These are phyloP conservation scores for Senna tora DNA, from an alignment of 306 rosid species.

Conservation along the genomic window DNA sequence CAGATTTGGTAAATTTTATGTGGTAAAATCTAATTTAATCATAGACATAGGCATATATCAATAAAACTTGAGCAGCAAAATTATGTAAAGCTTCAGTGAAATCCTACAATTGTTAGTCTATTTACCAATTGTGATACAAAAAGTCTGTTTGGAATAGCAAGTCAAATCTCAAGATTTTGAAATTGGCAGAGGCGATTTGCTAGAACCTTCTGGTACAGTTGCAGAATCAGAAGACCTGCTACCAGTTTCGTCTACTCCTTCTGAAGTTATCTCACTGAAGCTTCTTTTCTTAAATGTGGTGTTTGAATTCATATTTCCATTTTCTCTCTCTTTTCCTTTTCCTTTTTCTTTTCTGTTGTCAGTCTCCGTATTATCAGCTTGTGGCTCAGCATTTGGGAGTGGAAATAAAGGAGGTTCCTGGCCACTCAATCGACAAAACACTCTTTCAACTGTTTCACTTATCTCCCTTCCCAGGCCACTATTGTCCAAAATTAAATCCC, in stretches of 20 bases:
- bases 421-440: constrained; percentile 87
- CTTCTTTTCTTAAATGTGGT: constrained; percentile 70
- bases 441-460: constrained; percentile 81
- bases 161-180: constrained; percentile 47
- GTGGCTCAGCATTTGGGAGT: constrained; percentile 49
- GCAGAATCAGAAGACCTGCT: constrained; percentile 48
- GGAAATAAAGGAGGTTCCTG: constrained; percentile 87
- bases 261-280: constrained; percentile 55
- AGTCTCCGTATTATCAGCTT: constrained; percentile 51
- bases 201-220: constrained; percentile 43
- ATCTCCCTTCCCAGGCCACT: constrained; percentile 85
- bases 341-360: constrained; percentile 63
- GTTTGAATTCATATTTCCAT: constrained; percentile 45
- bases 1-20: too few relatives aligned
- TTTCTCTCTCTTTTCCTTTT: constrained; percentile 60
- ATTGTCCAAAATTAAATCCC: constrained; percentile 89
- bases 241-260: constrained; percentile 45
- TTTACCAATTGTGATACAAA: constrained; percentile 46
- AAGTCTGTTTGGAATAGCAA: constrained; percentile 4
- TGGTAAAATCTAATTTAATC: too few relatives aligned
- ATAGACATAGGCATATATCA: too few relatives aligned
- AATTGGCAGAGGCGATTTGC: constrained; percentile 49
- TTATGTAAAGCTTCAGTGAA: constrained; percentile 37
- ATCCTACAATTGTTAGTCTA: constrained; percentile 41
- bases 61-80: too few relatives aligned